A percentile compares a stretch with the other conserved stretches of the same genome.
Conservation (phyloP, 148 eudicot genomes). For the Linanthus parryae region DNA sequence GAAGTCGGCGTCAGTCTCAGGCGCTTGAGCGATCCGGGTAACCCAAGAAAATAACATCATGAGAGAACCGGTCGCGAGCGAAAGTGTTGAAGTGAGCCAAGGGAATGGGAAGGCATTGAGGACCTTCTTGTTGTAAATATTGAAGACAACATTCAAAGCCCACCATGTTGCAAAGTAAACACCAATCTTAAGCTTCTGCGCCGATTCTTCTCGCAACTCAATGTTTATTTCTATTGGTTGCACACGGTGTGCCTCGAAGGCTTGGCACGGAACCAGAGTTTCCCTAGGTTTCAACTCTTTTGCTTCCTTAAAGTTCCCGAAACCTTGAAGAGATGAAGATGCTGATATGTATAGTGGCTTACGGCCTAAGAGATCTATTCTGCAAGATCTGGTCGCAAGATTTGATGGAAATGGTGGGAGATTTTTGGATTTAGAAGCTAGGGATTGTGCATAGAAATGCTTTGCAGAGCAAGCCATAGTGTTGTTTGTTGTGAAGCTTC, state of each 20-base stretch:
- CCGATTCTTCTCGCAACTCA: slow-evolving; percentile 16
- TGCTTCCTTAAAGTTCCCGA: too few species aligned
- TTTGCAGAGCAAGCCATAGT: too few species aligned
- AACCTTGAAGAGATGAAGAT: too few species aligned
- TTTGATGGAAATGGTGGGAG: too few species aligned
- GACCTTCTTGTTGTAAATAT: slow-evolving; percentile 45
- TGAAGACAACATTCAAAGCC: slow-evolving; percentile 43
- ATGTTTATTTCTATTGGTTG: slow-evolving; percentile 23
- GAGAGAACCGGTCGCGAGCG: slow-evolving; percentile 41
- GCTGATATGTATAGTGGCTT: too few species aligned
- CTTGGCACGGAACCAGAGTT: slow-evolving; percentile 14
- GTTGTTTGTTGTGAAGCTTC: too few species aligned
- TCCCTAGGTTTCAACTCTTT: too few species aligned
- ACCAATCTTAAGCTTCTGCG: slow-evolving; percentile 38
- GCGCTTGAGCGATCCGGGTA: slow-evolving; percentile 31
- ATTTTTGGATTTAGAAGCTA: too few species aligned
- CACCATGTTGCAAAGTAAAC: slow-evolving; percentile 44
- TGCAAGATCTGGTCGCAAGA: too few species aligned
- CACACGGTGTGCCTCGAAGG: slow-evolving; percentile 24
- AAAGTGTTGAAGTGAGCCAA: slow-evolving; percentile 52
- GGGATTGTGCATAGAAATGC: too few species aligned
- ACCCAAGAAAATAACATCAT: slow-evolving; percentile 47
- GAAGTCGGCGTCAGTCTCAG: slow-evolving; percentile 39
- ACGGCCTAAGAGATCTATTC: too few species aligned
- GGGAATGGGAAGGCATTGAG: slow-evolving; percentile 50